Conservation (phyloP, 495 filamentous ascomycete genomes). For the Penicillium flavigenum region DNA sequence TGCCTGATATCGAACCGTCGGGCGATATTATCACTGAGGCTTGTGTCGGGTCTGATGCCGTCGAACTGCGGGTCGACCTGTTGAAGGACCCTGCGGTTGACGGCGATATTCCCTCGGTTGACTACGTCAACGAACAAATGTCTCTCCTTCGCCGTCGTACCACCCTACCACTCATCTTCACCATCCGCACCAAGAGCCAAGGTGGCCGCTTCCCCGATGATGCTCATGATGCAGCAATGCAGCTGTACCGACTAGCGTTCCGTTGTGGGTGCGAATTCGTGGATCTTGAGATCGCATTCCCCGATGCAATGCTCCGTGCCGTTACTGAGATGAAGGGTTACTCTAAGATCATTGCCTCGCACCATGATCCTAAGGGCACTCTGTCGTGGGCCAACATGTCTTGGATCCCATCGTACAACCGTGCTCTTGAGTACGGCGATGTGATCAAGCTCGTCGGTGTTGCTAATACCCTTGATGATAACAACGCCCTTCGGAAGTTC, state of each 20-base stretch:
- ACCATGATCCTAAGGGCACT: conserved; percentile 79
- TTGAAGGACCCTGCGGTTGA: conserved; percentile 67
- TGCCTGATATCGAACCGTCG: conserved; percentile 66
- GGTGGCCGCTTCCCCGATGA: conserved; percentile 86
- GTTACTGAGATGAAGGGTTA: conserved; percentile 67
- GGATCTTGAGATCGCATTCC: conserved; percentile 88
- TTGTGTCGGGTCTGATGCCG: conserved; percentile 84
- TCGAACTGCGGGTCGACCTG: conserved; percentile 92
- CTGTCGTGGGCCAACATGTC: conserved; percentile 86
- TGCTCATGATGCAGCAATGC: conserved; percentile 62
- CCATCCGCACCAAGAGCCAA: conserved; percentile 79
- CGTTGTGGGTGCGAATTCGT: conserved; percentile 87
- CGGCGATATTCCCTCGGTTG: conserved; percentile 59
- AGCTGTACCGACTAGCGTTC: conserved; percentile 75
- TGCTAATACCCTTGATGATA: conserved; percentile 76
- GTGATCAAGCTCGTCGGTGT: conserved; percentile 92
- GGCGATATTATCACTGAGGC: conserved; percentile 66
- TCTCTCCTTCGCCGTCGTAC: conserved; percentile 72
- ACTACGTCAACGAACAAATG: conserved; percentile 80
- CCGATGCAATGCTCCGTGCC: conserved; percentile 64
- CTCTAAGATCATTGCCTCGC: conserved; percentile 87
- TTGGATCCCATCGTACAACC: conserved; percentile 86
- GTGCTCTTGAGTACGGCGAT: conserved; percentile 81
- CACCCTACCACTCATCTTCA: conserved; percentile 91
- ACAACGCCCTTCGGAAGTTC: conserved; percentile 81